Conservation (phyloP, 345 rosid genomes). For the Orychophragmus violaceus region DNA sequence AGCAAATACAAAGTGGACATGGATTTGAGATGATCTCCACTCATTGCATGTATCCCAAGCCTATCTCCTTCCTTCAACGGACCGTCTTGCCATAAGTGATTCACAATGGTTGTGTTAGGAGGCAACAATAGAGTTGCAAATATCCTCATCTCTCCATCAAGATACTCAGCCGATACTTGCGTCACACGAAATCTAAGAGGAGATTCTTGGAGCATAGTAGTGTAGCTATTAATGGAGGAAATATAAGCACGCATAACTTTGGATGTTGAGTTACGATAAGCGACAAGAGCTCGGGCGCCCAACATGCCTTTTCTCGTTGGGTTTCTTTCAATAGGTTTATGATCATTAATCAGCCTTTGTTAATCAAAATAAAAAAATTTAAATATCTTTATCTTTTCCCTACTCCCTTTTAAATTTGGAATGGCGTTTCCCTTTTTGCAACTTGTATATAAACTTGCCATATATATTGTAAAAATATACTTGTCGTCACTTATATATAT, state of each 20-base stretch:
- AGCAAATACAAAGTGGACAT: slow-evolving; percentile 52
- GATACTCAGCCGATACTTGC: slow-evolving; percentile 23
- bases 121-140: slow-evolving; percentile 48
- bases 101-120: slow-evolving; percentile 26
- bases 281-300: slow-evolving; percentile 53
- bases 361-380: background rate
- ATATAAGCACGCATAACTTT: slow-evolving; percentile 37
- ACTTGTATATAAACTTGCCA: too few relatives aligned
- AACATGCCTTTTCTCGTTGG: slow-evolving; percentile 34
- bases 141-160: slow-evolving; percentile 38
- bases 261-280: slow-evolving; percentile 33
- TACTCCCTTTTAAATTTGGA: too few relatives aligned
- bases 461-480: too few relatives aligned
- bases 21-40: slow-evolving; percentile 54
- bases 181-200: slow-evolving; percentile 42
- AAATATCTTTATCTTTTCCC: too few relatives aligned
- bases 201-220: slow-evolving; percentile 20
- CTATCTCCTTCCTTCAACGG: slow-evolving; percentile 33
- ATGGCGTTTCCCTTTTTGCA: too few relatives aligned
- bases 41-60: slow-evolving; percentile 37
- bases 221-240: slow-evolving; percentile 20
- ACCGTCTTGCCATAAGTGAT: slow-evolving; percentile 83
- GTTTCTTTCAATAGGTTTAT: too few relatives aligned
- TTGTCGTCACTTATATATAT: too few relatives aligned
- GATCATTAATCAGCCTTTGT: background rate